Percentiles rank a stretch among this genome's conserved stretches.
Conservation (phyloP, 371 early-diverging fungal species). For the Mortierella polycephala region DNA sequence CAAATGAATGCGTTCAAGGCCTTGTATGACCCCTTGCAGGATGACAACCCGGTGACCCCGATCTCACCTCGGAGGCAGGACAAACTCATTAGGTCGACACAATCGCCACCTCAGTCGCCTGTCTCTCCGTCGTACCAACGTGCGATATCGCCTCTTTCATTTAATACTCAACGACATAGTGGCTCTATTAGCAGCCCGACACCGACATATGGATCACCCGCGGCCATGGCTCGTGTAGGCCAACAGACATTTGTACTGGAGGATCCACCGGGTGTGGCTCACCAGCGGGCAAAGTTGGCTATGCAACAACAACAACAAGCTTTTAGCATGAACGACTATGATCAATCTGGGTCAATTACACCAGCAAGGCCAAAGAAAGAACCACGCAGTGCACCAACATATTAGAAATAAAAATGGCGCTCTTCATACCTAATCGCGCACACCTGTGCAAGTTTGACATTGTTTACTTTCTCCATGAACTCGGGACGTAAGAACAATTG, state of each 20-base stretch:
- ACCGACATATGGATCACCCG: too few species aligned
- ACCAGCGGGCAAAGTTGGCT: conserved; percentile 9
- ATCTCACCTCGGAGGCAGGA: not conserved
- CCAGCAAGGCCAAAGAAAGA: conserved; percentile 24
- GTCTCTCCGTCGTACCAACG: not conserved
- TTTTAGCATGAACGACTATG: not conserved
- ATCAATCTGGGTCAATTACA: conserved; percentile 5
- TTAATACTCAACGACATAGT: not conserved
- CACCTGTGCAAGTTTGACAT: too few species aligned
- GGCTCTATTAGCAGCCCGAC: too few species aligned
- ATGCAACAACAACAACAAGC: conserved; percentile 12
- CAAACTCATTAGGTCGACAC: not conserved
- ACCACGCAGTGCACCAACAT: conserved; percentile 8
- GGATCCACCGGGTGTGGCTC: conserved; percentile 5
- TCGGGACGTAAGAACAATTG: too few species aligned
- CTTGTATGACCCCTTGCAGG: conserved; percentile 17
- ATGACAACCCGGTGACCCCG: not conserved
- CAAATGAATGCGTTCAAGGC: conserved; percentile 22
- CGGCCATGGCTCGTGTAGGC: conserved; percentile 5
- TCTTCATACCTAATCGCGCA: not conserved
- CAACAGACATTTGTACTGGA: conserved; percentile 30
- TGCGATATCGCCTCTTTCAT: conserved; percentile 1
- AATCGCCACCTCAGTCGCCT: conserved; percentile 12
- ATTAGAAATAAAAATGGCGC: not conserved
- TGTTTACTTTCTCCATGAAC: too few species aligned